These are phyloP conservation scores for Microstegium vimineum DNA, from an alignment of 176 grass and related monocot species.

Conservation along the genomic window DNA sequence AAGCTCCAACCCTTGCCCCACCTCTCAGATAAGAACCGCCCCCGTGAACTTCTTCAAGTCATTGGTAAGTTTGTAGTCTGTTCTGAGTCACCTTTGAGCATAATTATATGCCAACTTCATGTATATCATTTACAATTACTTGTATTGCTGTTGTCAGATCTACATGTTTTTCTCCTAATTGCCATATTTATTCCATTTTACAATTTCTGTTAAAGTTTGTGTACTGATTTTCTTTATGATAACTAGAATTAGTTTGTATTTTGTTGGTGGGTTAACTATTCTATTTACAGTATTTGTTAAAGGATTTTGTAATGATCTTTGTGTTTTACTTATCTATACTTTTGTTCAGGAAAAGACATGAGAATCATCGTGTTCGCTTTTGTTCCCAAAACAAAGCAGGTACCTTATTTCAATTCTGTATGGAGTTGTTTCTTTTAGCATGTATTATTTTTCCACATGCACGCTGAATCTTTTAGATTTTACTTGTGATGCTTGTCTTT, in stretches of 20 bases:
- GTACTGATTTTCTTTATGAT: background rate
- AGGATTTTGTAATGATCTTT: slow-evolving; percentile 11
- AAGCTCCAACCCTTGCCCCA: slow-evolving; percentile 65
- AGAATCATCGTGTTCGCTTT: slow-evolving; percentile 76
- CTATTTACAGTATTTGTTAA: background rate
- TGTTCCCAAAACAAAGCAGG: slow-evolving; percentile 85
- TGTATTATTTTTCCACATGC: slow-evolving; percentile 17
- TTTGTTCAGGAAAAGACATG: slow-evolving; percentile 90
- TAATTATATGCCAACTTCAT: background rate
- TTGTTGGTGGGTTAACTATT: background rate
- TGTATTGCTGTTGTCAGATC: background rate
- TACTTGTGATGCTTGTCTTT: slow-evolving; percentile 29
- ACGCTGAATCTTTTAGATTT: slow-evolving; percentile 26
- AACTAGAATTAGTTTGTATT: background rate
- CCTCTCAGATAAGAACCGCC: slow-evolving; percentile 54
- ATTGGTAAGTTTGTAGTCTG: slow-evolving; percentile 50
- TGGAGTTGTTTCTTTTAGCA: slow-evolving; percentile 13
- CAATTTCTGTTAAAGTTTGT: background rate
- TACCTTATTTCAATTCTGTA: slow-evolving; percentile 23
- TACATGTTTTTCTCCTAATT: background rate
- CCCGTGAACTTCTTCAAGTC: slow-evolving; percentile 81
- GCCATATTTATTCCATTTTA: background rate
- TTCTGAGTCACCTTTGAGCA: slow-evolving; percentile 1
- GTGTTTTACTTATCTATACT: slow-evolving; percentile 6
- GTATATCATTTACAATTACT: background rate